These are phyloP conservation scores for Raffaelea albimanens DNA, from an alignment of 2,329 filamentous ascomycete genomes.

Conservation along the genomic window DNA sequence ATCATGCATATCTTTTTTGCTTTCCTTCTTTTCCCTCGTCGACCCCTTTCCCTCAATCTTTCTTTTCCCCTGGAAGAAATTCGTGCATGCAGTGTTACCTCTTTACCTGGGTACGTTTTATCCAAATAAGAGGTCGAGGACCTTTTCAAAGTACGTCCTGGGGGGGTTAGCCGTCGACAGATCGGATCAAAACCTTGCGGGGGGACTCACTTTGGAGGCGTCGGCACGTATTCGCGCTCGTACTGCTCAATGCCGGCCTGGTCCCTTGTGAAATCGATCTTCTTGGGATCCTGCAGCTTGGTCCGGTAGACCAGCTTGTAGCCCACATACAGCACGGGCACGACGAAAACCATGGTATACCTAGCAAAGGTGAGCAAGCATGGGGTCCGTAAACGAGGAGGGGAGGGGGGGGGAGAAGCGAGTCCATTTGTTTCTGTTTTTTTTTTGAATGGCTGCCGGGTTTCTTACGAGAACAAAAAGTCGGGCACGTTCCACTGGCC, in stretches of 20 bases:
- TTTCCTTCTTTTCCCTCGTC: too few relatives aligned
- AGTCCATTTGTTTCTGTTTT: not conserved
- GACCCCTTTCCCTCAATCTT: too few relatives aligned
- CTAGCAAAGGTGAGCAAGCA: too few relatives aligned
- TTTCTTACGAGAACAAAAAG: constrained; percentile 22
- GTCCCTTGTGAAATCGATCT: constrained; percentile 52
- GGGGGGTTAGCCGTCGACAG: not conserved
- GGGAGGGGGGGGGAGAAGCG: too few relatives aligned
- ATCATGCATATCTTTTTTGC: too few relatives aligned
- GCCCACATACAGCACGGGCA: constrained; percentile 43
- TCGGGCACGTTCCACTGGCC: constrained; percentile 20
- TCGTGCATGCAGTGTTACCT: too few relatives aligned
- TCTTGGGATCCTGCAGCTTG: constrained; percentile 40
- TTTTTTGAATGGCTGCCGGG: not conserved
- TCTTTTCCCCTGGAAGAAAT: too few relatives aligned
- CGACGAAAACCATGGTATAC: constrained; percentile 21
- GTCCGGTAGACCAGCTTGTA: constrained; percentile 61
- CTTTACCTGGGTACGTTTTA: not conserved
- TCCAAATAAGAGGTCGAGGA: constrained; percentile 2
- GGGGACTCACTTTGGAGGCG: not conserved
- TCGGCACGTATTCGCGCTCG: constrained; percentile 20
- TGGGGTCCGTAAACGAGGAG: too few relatives aligned
- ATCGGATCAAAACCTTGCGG: not conserved
- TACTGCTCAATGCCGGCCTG: constrained; percentile 48
- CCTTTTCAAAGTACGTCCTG: not conserved